Percentiles rank a stretch among this genome's conserved stretches.
These are phyloP conservation scores for Botrytis squamosa DNA, from an alignment of 2,329 filamentous ascomycete genomes.

Conservation along the genomic window DNA sequence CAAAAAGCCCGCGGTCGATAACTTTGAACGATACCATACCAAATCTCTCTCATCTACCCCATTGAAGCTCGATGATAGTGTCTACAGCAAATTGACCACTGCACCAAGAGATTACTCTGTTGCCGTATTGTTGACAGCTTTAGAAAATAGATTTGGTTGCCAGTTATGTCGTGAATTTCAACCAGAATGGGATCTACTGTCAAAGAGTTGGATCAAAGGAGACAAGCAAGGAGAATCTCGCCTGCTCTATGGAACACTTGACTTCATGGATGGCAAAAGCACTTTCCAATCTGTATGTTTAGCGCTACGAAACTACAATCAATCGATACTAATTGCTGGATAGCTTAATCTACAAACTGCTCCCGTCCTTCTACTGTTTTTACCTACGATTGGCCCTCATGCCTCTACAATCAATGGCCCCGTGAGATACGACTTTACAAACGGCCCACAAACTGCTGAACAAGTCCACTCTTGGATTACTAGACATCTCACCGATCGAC, in stretches of 20 bases:
- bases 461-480: conserved; percentile 75
- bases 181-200: conserved; percentile 87
- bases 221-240: conserved; percentile 72
- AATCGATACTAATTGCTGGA: conserved; percentile 20
- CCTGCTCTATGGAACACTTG: conserved; percentile 78
- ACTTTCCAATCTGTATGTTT: conserved; percentile 77
- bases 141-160: conserved; percentile 81
- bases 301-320: conserved; percentile 1
- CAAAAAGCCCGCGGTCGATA: conserved; percentile 62
- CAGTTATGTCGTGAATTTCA: conserved; percentile 86
- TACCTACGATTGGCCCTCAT: conserved; percentile 77
- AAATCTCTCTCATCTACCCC: conserved; percentile 65
- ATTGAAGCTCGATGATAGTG: conserved; percentile 73
- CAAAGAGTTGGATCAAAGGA: conserved; percentile 82
- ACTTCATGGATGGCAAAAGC: conserved; percentile 80
- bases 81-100: conserved; percentile 73
- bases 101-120: conserved; percentile 80
- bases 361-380: conserved; percentile 84
- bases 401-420: conserved; percentile 69
- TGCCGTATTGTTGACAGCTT: conserved; percentile 80
- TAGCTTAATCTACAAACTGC: conserved; percentile 93
- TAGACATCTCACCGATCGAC: conserved; percentile 73
- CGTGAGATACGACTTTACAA: conserved; percentile 79
- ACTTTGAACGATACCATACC: conserved; percentile 69
- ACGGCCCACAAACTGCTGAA: conserved; percentile 72